Evolutionary conservation across 495 filamentous ascomycete species (phyloP).

Genomic region (Tuber borchii): DNA sequence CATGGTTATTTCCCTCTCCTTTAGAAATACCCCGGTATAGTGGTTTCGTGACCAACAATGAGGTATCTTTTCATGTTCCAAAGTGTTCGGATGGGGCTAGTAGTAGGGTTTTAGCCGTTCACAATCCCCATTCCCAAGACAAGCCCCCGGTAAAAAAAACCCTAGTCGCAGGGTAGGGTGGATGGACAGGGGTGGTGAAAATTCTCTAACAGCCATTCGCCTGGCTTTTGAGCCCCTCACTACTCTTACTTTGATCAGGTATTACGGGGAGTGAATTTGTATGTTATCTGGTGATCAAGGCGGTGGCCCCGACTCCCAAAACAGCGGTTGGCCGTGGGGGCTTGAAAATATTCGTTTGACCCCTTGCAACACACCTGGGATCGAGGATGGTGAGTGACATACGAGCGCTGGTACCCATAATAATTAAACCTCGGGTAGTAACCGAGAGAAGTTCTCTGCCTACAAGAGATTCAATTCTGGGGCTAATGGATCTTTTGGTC

Average conservation of each 20-base stretch:
- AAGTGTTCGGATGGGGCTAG: conserved; percentile 11
- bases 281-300: background rate
- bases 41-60: conserved; percentile 7
- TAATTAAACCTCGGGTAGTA: background rate
- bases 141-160: background rate
- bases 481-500: background rate
- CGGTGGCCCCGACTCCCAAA: background rate
- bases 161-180: conserved; percentile 27
- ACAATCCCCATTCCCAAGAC: conserved; percentile 5
- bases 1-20: conserved; percentile 10
- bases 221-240: background rate
- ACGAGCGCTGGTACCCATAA: background rate
- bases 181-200: background rate
- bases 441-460: background rate
- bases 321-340: background rate
- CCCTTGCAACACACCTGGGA: background rate
- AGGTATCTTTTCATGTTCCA: conserved; percentile 18
- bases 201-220: background rate
- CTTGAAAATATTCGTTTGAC: background rate
- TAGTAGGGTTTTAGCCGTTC: conserved; percentile 21
- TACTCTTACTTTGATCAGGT: background rate
- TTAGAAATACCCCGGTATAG: conserved; percentile 10
- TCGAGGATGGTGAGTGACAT: background rate
- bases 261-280: background rate
- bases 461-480: background rate